A percentile compares a stretch with the other conserved stretches of the same genome.
phyloP scores from a whole-genome alignment of 345 rosid genomes.

The Populus euphratica region DNA sequence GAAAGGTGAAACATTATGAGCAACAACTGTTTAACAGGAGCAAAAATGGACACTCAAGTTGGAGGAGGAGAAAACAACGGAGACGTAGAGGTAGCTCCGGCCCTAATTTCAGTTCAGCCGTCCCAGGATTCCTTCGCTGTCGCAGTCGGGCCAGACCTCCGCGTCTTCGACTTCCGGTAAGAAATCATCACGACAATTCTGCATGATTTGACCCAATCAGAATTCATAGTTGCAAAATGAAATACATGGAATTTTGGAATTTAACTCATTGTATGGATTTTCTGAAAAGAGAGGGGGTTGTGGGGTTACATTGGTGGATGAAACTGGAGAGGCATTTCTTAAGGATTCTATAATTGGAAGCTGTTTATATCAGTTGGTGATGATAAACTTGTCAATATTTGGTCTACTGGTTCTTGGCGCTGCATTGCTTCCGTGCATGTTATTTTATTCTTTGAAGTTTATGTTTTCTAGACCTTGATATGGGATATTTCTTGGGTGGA shows the following conservation, averaged over 20 bases:
- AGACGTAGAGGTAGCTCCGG: constrained; percentile 73
- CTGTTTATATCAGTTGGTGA: constrained; percentile 87
- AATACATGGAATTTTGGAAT: not conserved
- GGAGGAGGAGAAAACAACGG: constrained; percentile 52
- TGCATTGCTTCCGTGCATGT: constrained; percentile 69
- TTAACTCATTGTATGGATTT: not conserved
- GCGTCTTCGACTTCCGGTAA: constrained; percentile 69
- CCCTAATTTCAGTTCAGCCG: constrained; percentile 69
- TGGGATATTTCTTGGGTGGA: not conserved
- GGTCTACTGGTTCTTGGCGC: constrained; percentile 77
- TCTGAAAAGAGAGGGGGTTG: constrained; percentile 40
- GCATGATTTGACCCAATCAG: too few relatives aligned
- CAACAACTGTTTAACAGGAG: not conserved
- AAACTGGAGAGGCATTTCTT: constrained; percentile 47
- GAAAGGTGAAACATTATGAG: not conserved
- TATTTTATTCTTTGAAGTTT: not conserved
- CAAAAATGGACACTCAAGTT: constrained; percentile 42
- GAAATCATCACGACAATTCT: constrained; percentile 10
- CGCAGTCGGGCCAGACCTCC: constrained; percentile 81
- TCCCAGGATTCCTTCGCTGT: constrained; percentile 63
- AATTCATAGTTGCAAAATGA: not conserved
- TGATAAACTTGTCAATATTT: constrained; percentile 85
- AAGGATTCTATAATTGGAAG: constrained; percentile 73
- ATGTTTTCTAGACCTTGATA: not conserved
- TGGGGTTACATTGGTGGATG: constrained; percentile 58